Evolutionary conservation across 2,329 filamentous ascomycete genomes (phyloP), one percentile per base, ranked within the genome.

Genomic region (Trichoderma pleuroti): DNA sequence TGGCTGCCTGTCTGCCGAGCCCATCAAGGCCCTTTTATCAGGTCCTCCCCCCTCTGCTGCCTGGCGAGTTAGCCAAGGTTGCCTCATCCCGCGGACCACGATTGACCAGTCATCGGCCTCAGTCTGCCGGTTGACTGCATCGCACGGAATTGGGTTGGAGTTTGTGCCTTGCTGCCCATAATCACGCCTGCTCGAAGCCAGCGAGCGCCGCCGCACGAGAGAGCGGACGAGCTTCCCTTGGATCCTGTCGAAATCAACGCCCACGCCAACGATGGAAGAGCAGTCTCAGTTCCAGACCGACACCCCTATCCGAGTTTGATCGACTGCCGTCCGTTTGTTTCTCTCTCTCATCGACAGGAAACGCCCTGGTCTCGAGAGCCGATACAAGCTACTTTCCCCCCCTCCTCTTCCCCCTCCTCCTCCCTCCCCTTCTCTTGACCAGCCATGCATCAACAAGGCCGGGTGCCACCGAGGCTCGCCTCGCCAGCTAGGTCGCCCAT

Each of bases 391-490:
- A 46, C 54, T 32, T n/a, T 26, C 12, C 36, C 36, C 32, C 18
- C 46, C 46, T 10, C 14, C 49, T 11, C 42, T 16, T 21, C 36
- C 16, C 54, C 21, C 52, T 7, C 16, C 26, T 5, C 36, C 28
- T 10, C 4, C 36, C 11, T 21, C 12, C 34, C 5, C 18, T 18
- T 18, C 36, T 36, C 9, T 52, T 68, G 66, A 52, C 18, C 39
- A 52, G 39, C 60, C 65, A 98, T 98, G 94, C 94, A 98, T 88
- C 94, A 97, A 83, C 93, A 94, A 82, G 91, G 92, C 76, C 90
- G 94, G 76, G 88, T 90, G 73, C 88, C 91, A 74, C 91, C 92
- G 74, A 87, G 90, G 80, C 87, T 89, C 77, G 87, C 91, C 72
- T 93, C 93, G 73, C 90, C 93, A 73, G 90, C 91, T 76, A 89